These are phyloP conservation scores for Isatis tinctoria DNA, from an alignment of 345 rosid genomes.

Conservation along the genomic window DNA sequence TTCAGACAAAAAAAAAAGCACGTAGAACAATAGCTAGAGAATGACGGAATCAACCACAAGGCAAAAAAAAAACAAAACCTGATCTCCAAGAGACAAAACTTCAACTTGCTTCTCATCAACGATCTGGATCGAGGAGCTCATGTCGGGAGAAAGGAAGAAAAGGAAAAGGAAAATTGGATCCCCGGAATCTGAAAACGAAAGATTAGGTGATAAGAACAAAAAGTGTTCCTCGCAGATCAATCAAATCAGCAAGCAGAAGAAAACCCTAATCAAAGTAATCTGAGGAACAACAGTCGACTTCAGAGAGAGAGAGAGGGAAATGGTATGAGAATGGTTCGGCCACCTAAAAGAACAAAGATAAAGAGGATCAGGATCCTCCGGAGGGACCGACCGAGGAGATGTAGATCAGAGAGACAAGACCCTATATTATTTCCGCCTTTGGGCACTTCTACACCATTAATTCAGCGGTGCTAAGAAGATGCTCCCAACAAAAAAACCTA, in stretches of 20 bases:
- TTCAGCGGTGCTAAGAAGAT: slow-evolving; percentile 1
- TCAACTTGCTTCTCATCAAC: slow-evolving; percentile 26
- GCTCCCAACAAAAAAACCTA: neutral
- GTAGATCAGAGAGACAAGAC: neutral
- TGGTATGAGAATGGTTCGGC: neutral
- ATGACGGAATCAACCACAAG: neutral
- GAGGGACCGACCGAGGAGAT: neutral
- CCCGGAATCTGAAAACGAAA: neutral
- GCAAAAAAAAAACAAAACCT: slow-evolving; percentile 19
- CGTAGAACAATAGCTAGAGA: neutral
- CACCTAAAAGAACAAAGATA: neutral
- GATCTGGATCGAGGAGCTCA: slow-evolving; percentile 34
- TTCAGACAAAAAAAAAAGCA: neutral
- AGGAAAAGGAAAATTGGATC: slow-evolving; percentile 7
- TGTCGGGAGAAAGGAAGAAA: neutral
- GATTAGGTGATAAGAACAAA: neutral
- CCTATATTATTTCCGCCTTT: neutral
- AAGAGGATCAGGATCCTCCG: slow-evolving; percentile 6
- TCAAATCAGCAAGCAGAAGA: neutral
- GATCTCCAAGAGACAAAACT: slow-evolving; percentile 21
- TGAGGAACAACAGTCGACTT: neutral
- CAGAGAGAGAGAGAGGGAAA: neutral
- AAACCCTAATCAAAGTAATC: slow-evolving; percentile 10
- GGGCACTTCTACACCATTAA: neutral
- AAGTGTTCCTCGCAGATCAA: neutral